phyloP scores from a whole-genome alignment of 306 rosid genomes.

The Begonia loranthoides region DNA sequence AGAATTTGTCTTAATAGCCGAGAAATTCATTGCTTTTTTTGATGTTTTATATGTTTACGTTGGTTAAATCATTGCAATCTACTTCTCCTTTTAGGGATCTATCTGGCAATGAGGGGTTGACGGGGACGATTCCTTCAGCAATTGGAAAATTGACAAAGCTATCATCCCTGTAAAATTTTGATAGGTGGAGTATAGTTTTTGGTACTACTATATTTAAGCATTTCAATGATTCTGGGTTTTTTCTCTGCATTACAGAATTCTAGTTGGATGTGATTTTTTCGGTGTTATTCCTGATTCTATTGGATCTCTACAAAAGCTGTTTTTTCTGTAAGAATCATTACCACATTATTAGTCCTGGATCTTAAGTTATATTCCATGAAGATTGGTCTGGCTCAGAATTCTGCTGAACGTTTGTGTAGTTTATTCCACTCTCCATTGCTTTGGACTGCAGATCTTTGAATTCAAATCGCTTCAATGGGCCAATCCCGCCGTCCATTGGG shows the following conservation, averaged over 20 bases:
- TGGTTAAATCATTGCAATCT: background rate
- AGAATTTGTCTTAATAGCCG: no score
- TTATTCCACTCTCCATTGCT: background rate
- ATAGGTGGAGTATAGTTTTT: background rate
- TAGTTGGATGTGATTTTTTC: conserved; percentile 45
- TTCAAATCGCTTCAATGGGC: conserved; percentile 16
- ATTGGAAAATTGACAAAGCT: conserved; percentile 47
- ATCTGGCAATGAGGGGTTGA: conserved; percentile 34
- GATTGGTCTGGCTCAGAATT: no score
- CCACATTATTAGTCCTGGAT: background rate
- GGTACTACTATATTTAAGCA: no score
- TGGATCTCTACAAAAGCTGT: conserved; percentile 40
- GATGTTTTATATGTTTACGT: no score
- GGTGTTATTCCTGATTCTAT: conserved; percentile 51
- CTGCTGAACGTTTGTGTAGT: no score
- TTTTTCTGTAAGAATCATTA: conserved; percentile 35
- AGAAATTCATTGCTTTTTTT: no score
- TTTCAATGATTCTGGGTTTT: background rate
- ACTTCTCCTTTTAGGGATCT: conserved; percentile 37
- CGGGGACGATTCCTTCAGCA: conserved; percentile 28
- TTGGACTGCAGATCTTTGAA: conserved; percentile 20
- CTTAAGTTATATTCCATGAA: background rate
- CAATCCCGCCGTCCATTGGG: conserved; percentile 24
- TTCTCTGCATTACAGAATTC: conserved; percentile 23
- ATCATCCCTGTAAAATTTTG: conserved; percentile 25